These are phyloP conservation scores for Trichomonas vaginalis DNA, from an alignment of 208 protist species.

Conservation along the genomic window DNA sequence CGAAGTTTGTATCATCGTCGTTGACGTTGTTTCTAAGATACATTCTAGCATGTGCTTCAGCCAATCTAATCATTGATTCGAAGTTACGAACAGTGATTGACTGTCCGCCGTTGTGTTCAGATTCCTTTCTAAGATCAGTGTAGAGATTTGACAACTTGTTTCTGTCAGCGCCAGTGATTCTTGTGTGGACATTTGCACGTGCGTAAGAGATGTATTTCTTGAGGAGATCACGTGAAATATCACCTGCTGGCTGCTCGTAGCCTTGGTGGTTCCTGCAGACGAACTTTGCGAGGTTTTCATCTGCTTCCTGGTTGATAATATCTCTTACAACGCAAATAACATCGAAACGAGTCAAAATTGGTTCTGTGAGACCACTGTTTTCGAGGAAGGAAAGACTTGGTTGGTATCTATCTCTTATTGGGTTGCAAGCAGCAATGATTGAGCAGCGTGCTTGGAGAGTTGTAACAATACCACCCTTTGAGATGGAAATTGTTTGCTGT, in stretches of 20 bases:
- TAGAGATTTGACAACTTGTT: constrained; percentile 80
- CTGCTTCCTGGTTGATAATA: constrained; percentile 49
- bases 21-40: constrained; percentile 47
- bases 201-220: constrained; percentile 94
- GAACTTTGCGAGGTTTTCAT: constrained; percentile 75
- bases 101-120: constrained; percentile 61
- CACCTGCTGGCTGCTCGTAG: constrained; percentile 36
- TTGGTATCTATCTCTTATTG: constrained; percentile 85
- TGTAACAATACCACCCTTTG: constrained; percentile 97
- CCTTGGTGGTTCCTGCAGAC: constrained; percentile 74
- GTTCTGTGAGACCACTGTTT: constrained; percentile 92
- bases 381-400: constrained; percentile 58
- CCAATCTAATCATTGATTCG: constrained; percentile 90
- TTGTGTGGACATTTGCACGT: not conserved
- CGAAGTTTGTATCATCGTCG: constrained; percentile 84
- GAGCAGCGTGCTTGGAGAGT: constrained; percentile 69
- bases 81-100: constrained; percentile 92
- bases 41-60: constrained; percentile 60
- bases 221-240: constrained; percentile 65
- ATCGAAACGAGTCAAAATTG: constrained; percentile 96
- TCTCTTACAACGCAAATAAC: constrained; percentile 72
- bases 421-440: constrained; percentile 97
- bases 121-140: constrained; percentile 77
- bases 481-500: constrained; percentile 95
- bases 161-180: constrained; percentile 54